Evolutionary conservation across 1,139 yeast genomes (phyloP), one percentile per base, ranked within the genome.

Genomic region (Nematodospora anomalae): DNA sequence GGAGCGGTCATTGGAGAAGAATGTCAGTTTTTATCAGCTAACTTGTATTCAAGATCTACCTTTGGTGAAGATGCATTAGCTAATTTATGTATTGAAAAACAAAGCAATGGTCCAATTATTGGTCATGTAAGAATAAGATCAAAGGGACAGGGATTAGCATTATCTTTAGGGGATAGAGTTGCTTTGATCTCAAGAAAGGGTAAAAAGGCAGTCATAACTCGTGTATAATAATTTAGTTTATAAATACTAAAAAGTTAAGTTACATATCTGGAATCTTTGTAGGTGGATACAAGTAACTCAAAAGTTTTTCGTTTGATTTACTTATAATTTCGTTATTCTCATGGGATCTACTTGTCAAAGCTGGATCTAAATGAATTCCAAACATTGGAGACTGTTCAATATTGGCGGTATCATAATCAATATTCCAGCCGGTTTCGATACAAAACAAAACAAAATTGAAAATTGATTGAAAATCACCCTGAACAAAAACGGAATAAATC

Each of bases 31-130:
- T 72, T 94, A 54, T 85, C 96, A 50, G 97, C 98, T 35, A 94
- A 94, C 58, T 67, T 94, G 56, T 94, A 92, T 57, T 90, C 97
- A 6, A 79, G 86, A 54, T 86, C 96, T 12, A 82, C 95, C 9
- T 94, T 94, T 62, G 98, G 98, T 33, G 99, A 94, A 63, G 97
- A 92, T 58, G 97, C 97, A 0, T 75, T 94, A 58, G 98, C 97
- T 42, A 94, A 94, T 57, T 69, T 94, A 60, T 88, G 97, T 66
- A 85, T 92, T 57, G 98, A 94, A 60, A 82, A 80, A 63, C 80
- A 82, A 48, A 67, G 73, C 7, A 74, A 76, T 43, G 92, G 92
- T 12, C 83, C 84, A 40, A 84, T 94, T 43, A 78, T 86, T 44
- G 99, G 99, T 8, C 96, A 90, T 57, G 96, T 92, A 32, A 82